A percentile compares a stretch with the other conserved stretches of the same genome.
phyloP scores from a whole-genome alignment of 257 asterid species.

The Solanum appendiculatum region DNA sequence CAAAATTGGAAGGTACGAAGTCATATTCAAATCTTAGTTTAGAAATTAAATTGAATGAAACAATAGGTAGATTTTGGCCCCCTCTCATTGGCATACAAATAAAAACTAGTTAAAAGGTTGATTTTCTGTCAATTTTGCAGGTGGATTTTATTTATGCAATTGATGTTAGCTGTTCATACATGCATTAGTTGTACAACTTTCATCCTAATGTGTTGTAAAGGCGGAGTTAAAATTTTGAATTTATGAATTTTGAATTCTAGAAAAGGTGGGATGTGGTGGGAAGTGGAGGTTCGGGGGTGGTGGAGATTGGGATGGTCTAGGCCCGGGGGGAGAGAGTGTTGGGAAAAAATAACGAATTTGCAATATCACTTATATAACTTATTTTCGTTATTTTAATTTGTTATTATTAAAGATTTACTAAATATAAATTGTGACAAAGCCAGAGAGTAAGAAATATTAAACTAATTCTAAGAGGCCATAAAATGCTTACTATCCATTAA shows the following conservation, averaged over 20 bases:
- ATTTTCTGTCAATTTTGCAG: not conserved
- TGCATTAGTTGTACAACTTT: not conserved
- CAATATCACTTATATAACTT: too few relatives aligned
- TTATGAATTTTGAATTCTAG: not conserved
- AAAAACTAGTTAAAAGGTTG: not conserved
- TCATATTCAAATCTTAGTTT: not conserved
- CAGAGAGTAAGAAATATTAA: not conserved
- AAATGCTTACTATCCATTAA: not conserved
- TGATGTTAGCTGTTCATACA: not conserved
- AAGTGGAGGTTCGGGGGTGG: too few relatives aligned
- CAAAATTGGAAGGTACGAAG: not conserved
- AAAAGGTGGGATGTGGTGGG: too few relatives aligned
- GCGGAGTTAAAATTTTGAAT: not conserved
- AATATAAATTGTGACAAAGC: not conserved
- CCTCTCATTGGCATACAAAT: not conserved
- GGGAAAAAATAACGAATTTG: too few relatives aligned
- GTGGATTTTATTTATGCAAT: not conserved
- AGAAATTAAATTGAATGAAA: not conserved
- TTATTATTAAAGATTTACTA: too few relatives aligned
- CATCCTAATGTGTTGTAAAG: not conserved
- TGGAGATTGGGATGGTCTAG: too few relatives aligned
- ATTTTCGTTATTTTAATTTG: too few relatives aligned
- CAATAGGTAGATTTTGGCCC: not conserved
- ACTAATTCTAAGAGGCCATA: not conserved
- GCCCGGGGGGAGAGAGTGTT: too few relatives aligned